These are phyloP conservation scores for Carex sylvatica DNA, from an alignment of 202 grass and related monocot species.

Conservation along the genomic window DNA sequence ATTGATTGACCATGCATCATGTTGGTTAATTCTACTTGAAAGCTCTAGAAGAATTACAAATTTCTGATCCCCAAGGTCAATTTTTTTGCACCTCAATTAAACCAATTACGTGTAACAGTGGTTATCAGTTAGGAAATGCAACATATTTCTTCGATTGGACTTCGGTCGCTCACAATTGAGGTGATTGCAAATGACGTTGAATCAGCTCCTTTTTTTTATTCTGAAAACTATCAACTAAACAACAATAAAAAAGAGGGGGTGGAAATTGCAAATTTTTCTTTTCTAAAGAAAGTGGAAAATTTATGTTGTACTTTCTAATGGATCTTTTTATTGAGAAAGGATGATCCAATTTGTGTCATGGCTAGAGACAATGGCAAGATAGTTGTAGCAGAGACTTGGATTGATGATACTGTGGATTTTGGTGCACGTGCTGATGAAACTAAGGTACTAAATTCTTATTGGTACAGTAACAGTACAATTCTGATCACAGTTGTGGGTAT, in stretches of 20 bases:
- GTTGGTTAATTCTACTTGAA: neutral
- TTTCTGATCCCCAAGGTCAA: neutral
- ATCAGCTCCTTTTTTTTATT: neutral
- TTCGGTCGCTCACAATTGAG: neutral
- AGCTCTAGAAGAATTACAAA: neutral
- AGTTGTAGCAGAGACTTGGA: conserved; percentile 65
- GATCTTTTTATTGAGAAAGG: conserved; percentile 33
- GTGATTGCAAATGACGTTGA: neutral
- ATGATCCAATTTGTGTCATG: conserved; percentile 54
- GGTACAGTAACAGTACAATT: neutral
- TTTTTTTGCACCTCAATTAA: neutral
- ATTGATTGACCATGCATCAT: neutral
- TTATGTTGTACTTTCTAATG: conserved; percentile 3
- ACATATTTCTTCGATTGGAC: neutral
- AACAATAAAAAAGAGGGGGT: neutral
- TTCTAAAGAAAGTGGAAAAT: neutral
- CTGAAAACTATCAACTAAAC: neutral
- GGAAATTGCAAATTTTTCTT: conserved; percentile 1
- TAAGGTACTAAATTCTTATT: conserved; percentile 37
- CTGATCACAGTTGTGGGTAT: neutral
- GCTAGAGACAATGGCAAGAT: conserved; percentile 62
- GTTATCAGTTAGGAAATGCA: neutral
- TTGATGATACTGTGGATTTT: conserved; percentile 61
- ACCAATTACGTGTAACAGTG: neutral
- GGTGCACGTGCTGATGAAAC: conserved; percentile 43